Conservation (phyloP, 257 asterid genomes). For the Linderniella brevidens region DNA sequence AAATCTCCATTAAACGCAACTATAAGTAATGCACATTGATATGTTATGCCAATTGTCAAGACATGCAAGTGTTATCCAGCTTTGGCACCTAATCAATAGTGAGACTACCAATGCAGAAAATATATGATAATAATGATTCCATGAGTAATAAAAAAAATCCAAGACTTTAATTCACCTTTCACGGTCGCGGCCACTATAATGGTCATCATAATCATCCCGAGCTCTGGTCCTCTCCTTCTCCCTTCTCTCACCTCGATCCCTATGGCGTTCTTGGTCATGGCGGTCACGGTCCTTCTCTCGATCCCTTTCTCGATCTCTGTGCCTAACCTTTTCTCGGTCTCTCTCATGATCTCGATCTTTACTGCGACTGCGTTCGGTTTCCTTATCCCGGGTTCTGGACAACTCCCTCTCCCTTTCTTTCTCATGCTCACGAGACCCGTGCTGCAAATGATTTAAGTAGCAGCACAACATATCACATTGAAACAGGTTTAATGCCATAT, state of each 20-base stretch:
- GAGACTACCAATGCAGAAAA: neutral
- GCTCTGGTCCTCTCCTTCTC: conserved; percentile 44
- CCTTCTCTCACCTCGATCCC: conserved; percentile 40
- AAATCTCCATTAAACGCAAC: neutral
- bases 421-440: conserved; percentile 18
- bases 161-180: conserved; percentile 38
- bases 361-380: conserved; percentile 16
- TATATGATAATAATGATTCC: conserved; percentile 3
- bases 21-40: neutral
- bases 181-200: conserved; percentile 31
- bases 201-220: conserved; percentile 38
- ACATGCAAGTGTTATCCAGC: neutral
- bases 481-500: neutral
- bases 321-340: conserved; percentile 22
- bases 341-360: conserved; percentile 22
- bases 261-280: conserved; percentile 34
- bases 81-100: neutral
- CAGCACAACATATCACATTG: neutral
- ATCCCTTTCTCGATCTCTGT: conserved; percentile 25
- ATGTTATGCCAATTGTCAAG: no score
- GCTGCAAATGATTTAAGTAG: conserved; percentile 13
- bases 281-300: conserved; percentile 36
- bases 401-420: conserved; percentile 21
- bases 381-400: conserved; percentile 25
- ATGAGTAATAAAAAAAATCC: conserved; percentile 1